phyloP scores from a whole-genome alignment of 2,329 filamentous ascomycete genomes.

The Talaromyces sp. region DNA sequence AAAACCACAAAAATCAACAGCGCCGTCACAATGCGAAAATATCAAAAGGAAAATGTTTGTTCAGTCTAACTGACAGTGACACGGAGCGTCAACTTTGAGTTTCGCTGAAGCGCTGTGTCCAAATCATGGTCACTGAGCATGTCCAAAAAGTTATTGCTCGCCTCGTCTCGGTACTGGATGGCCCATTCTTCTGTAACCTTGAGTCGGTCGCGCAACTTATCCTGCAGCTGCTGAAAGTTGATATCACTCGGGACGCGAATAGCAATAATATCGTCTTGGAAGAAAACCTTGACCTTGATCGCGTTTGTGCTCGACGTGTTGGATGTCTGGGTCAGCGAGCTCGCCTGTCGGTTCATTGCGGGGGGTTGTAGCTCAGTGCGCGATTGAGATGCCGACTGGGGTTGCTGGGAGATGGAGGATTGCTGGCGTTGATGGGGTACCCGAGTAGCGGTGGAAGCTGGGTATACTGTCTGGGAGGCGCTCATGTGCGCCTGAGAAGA shows the following conservation, averaged over 20 bases:
- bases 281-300: conserved; percentile 94
- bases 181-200: conserved; percentile 71
- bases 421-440: conserved; percentile 37
- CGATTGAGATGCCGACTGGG: conserved; percentile 35
- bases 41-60: neutral
- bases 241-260: conserved; percentile 83
- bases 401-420: conserved; percentile 20
- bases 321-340: conserved; percentile 48
- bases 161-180: conserved; percentile 60
- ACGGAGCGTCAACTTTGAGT: conserved; percentile 79
- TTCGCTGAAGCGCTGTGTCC: conserved; percentile 71
- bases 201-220: conserved; percentile 79
- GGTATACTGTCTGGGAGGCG: conserved; percentile 50
- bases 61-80: conserved; percentile 40
- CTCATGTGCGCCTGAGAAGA: conserved; percentile 62
- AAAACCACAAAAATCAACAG: neutral
- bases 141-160: conserved; percentile 9
- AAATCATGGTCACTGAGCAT: conserved; percentile 77
- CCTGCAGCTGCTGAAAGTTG: conserved; percentile 68
- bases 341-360: conserved; percentile 45
- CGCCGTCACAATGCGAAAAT: neutral
- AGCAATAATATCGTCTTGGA: conserved; percentile 84
- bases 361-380: conserved; percentile 27
- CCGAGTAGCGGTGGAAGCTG: conserved; percentile 41
- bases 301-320: conserved; percentile 37